Base-by-base conservation (phyloP, 345 rosid species). In the Gynandropsis gynandra region DNA sequence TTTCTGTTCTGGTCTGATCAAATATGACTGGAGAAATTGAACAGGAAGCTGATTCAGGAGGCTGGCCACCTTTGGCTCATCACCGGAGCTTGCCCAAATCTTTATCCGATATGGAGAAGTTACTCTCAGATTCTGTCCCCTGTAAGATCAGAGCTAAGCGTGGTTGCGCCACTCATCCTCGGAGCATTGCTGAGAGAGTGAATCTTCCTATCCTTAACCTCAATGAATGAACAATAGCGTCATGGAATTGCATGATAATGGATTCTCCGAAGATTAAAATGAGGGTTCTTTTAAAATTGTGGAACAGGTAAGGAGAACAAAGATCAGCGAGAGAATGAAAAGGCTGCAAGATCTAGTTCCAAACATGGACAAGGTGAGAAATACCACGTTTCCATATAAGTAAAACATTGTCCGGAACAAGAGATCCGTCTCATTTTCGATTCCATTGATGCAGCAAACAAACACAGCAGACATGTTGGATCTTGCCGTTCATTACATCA, bases 141-240 rank as follows among this genome's bases (percentile, higher is more conserved):
- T 87, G 98, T 71, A 85, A 79, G 75, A 80, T 81, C 53, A 74
- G 98, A 62, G 98, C 98, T 16, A 92, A 92, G 70, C 82, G 98
- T 19, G 98, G 98, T 18, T 87, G 74, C 40, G 98, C 98, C 10
- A 92, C 98, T 63, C 98, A 92, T 69, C 98, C 98, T 8, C 78
- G 98, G 27, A 92, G 98, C 75, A 87, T 92, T 14, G 98, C 98
- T 1, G 98, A 92, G 72, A 81, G 98, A 76, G 98, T 87, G 77
- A 71, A 10, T n/a, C n/a, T n/a, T n/a, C n/a, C n/a, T n/a, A 9
- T 16, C 16, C 10, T 38, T 19, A 7, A 31, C 0, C 24, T n/a
- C n/a, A n/a, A n/a, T n/a, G n/a, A n/a, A n/a, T n/a, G n/a, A n/a
- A n/a, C n/a, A n/a, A 1, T n/a, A n/a, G n/a, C 49, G 15, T 9